Conservation (phyloP, 208 protist species). For the Leishmania lainsoni region DNA sequence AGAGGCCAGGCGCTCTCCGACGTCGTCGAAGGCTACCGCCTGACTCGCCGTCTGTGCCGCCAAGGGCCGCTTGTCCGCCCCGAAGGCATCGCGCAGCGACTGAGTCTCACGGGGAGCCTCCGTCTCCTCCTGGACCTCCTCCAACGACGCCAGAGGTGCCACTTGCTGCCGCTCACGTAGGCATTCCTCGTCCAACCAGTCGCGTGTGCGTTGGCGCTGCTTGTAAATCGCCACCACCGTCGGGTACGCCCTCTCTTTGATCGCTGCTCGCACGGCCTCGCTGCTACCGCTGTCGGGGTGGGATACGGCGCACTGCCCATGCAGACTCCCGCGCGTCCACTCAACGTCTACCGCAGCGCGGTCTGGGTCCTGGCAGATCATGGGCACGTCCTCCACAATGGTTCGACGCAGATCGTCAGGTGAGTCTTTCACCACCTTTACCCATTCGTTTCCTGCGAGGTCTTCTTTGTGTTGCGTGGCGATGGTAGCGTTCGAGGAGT, state of each 20-base stretch:
- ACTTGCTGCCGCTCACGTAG: conserved; percentile 17
- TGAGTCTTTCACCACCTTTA: conserved; percentile 28
- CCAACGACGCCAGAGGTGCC: conserved; percentile 14
- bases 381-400: conserved; percentile 6
- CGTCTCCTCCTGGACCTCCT: conserved; percentile 19
- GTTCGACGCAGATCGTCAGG: conserved; percentile 32
- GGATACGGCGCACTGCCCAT: conserved; percentile 37
- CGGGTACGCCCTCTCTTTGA: conserved; percentile 20
- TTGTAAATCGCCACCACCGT: conserved; percentile 20
- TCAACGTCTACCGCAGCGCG: conserved; percentile 31
- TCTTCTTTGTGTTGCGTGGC: conserved; percentile 4
- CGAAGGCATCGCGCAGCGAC: conserved; percentile 1
- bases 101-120: background rate
- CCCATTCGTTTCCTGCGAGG: conserved; percentile 20
- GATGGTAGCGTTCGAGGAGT: conserved; percentile 10
- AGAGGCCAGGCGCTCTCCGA: background rate
- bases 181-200: conserved; percentile 10
- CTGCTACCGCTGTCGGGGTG: conserved; percentile 19
- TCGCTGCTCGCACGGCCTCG: conserved; percentile 14
- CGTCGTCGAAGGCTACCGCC: conserved; percentile 1
- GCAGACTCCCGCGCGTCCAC: conserved; percentile 34
- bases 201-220: background rate
- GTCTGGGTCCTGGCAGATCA: conserved; percentile 27
- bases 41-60: conserved; percentile 17
- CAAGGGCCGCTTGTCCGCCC: background rate